Percentiles rank a stretch among this genome's conserved stretches.
These are phyloP conservation scores for Fusarium phyllophilum DNA, from an alignment of 2,329 filamentous ascomycete genomes.

Conservation along the genomic window DNA sequence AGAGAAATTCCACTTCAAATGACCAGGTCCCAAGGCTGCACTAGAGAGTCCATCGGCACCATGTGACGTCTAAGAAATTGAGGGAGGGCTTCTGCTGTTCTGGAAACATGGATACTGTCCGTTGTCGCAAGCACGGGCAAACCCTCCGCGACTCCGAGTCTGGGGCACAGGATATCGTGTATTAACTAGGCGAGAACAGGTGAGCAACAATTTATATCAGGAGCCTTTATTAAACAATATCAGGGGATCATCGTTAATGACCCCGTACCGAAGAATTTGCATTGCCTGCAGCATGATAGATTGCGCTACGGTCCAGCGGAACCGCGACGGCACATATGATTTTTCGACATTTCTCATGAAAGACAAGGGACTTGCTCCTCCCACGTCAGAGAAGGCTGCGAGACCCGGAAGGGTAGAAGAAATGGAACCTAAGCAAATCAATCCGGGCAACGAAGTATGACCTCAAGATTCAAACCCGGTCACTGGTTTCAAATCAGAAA, in stretches of 20 bases:
- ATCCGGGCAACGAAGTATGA: constrained; percentile 17
- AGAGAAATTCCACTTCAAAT: constrained; percentile 15
- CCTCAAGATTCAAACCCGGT: neutral
- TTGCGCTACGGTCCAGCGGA: constrained; percentile 44
- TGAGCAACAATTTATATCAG: neutral
- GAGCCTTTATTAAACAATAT: neutral
- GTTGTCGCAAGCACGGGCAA: constrained; percentile 12
- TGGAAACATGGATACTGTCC: constrained; percentile 29
- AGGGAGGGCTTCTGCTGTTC: constrained; percentile 31
- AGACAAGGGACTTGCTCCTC: constrained; percentile 17
- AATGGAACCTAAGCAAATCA: neutral
- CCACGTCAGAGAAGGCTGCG: constrained; percentile 13
- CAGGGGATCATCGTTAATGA: constrained; percentile 1
- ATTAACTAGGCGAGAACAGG: constrained; percentile 17
- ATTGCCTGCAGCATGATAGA: constrained; percentile 5
- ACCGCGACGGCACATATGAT: constrained; percentile 27
- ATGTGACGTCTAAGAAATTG: constrained; percentile 25
- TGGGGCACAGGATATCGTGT: constrained; percentile 25
- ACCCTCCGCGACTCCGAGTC: constrained; percentile 31
- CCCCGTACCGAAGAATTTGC: neutral
- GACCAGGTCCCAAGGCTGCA: constrained; percentile 26
- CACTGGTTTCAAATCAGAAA: neutral
- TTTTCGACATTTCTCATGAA: constrained; percentile 5
- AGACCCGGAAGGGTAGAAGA: constrained; percentile 14
- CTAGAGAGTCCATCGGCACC: constrained; percentile 20